phyloP scores from a whole-genome alignment of 164 flowering plant genomes.

The Paratinospora sagittata region DNA sequence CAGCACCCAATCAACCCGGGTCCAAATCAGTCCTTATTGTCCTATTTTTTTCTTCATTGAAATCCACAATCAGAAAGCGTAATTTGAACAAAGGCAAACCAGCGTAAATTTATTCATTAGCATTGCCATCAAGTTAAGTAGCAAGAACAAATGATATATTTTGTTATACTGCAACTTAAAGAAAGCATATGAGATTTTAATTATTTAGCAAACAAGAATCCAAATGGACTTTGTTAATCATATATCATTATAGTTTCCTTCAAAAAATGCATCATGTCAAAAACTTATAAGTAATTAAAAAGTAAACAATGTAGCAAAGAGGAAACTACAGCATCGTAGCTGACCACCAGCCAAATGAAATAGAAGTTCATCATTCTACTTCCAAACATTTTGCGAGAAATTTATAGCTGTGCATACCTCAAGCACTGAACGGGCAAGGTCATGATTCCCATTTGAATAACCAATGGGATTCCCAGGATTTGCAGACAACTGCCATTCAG shows the following conservation, averaged over 20 bases:
- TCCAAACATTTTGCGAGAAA: not conserved
- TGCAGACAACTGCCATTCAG: conserved; percentile 43
- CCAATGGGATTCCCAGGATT: conserved; percentile 56
- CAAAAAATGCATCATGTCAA: not conserved
- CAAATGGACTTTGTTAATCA: not conserved
- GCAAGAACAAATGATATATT: not conserved
- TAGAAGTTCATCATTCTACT: not conserved
- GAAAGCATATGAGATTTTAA: not conserved
- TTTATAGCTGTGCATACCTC: conserved; percentile 42
- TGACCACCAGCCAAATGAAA: not conserved
- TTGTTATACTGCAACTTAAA: not conserved
- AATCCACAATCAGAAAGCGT: not conserved
- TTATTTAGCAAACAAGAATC: not conserved
- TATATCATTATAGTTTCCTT: not conserved
- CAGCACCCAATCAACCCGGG: too few relatives aligned
- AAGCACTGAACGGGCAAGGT: conserved; percentile 54
- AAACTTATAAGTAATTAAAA: not conserved
- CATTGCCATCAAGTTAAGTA: too few relatives aligned
- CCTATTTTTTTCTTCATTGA: not conserved
- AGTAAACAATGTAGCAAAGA: too few relatives aligned
- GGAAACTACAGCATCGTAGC: too few relatives aligned
- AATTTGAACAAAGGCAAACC: too few relatives aligned
- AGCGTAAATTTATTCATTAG: too few relatives aligned
- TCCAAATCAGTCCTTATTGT: too few relatives aligned
- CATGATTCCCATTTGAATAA: conserved; percentile 72